Percentiles rank a stretch among this genome's conserved stretches.
These are phyloP conservation scores for Chrysophaeum taylorii DNA, from an alignment of 352 stramenopile species.

Conservation along the genomic window DNA sequence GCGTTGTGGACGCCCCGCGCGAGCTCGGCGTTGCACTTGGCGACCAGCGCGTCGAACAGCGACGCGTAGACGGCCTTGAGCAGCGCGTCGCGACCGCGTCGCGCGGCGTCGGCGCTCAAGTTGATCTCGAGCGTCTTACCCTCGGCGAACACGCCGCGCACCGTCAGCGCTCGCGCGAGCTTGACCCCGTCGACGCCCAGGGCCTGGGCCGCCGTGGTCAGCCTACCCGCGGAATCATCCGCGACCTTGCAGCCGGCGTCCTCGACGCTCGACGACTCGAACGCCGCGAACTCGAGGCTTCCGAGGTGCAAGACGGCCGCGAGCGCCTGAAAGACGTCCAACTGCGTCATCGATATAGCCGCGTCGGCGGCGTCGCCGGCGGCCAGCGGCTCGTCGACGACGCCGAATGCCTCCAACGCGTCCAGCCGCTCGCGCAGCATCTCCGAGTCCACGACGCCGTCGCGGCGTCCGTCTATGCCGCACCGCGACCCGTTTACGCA, in stretches of 20 bases:
- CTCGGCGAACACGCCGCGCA: neutral
- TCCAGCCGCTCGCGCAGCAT: constrained; percentile 52
- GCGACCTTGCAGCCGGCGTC: neutral
- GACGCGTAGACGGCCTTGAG: constrained; percentile 83
- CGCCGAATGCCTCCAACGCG: constrained; percentile 60
- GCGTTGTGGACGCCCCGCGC: neutral
- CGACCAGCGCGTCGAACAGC: constrained; percentile 88
- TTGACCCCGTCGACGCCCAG: neutral
- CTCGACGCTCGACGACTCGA: constrained; percentile 33
- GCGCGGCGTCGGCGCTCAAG: neutral
- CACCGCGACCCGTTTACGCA: constrained; percentile 45
- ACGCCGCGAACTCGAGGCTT: constrained; percentile 71
- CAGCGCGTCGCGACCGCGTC: constrained; percentile 56
- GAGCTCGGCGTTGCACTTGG: neutral
- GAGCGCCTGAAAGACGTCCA: constrained; percentile 66
- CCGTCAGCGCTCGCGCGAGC: neutral
- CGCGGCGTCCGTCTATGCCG: constrained; percentile 31
- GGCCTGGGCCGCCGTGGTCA: neutral
- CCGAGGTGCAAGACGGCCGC: constrained; percentile 73
- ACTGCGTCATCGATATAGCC: too few species aligned
- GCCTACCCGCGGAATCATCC: neutral
- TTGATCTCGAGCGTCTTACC: neutral
- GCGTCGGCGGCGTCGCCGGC: too few species aligned
- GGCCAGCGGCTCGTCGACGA: too few species aligned
- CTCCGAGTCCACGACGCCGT: constrained; percentile 31